Percentiles rank a stretch among this genome's conserved stretches.
These are phyloP conservation scores for Trichoderma sp. DNA, from an alignment of 2,329 filamentous ascomycete genomes.

Conservation along the genomic window DNA sequence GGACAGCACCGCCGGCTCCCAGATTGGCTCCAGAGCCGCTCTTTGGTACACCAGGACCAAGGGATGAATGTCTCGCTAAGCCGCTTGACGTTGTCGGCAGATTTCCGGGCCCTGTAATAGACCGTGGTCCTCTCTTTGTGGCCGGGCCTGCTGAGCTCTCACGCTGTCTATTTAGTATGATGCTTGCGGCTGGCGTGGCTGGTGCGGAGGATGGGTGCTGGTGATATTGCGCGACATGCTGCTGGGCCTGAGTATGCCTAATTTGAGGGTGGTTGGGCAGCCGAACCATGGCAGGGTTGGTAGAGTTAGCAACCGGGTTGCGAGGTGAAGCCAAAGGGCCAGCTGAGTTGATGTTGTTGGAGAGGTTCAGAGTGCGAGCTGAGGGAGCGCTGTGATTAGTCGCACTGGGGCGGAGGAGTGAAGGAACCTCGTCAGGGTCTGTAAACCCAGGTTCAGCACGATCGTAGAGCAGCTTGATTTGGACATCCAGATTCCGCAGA, in stretches of 20 bases:
- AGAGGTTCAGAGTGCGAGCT: conserved; percentile 43
- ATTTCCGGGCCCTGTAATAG: conserved; percentile 46
- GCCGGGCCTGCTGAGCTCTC: conserved; percentile 60
- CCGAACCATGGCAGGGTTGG: conserved; percentile 44
- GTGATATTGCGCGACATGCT: conserved; percentile 28
- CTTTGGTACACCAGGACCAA: conserved; percentile 62
- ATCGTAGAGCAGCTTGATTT: conserved; percentile 61
- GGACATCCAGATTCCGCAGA: conserved; percentile 58
- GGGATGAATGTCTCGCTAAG: conserved; percentile 60
- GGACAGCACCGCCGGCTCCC: conserved; percentile 34
- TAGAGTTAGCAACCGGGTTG: conserved; percentile 31
- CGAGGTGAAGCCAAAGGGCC: conserved; percentile 29
- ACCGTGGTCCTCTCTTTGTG: conserved; percentile 53
- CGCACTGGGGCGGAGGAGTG: conserved; percentile 56
- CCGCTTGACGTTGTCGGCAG: conserved; percentile 53
- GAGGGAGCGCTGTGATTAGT: conserved; percentile 47
- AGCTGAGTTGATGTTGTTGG: conserved; percentile 34
- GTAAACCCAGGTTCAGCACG: conserved; percentile 59
- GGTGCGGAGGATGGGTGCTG: conserved; percentile 54
- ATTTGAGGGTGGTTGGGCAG: conserved; percentile 44
- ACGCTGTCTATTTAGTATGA: conserved; percentile 56
- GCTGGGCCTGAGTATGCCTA: conserved; percentile 49
- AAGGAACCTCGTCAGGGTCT: conserved; percentile 62
- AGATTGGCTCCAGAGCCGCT: conserved; percentile 28
- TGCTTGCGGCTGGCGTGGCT: conserved; percentile 58